Evolutionary conservation across 306 rosid genomes (phyloP), one percentile per base, ranked within the genome.

Genomic region (Vicia sativa): DNA sequence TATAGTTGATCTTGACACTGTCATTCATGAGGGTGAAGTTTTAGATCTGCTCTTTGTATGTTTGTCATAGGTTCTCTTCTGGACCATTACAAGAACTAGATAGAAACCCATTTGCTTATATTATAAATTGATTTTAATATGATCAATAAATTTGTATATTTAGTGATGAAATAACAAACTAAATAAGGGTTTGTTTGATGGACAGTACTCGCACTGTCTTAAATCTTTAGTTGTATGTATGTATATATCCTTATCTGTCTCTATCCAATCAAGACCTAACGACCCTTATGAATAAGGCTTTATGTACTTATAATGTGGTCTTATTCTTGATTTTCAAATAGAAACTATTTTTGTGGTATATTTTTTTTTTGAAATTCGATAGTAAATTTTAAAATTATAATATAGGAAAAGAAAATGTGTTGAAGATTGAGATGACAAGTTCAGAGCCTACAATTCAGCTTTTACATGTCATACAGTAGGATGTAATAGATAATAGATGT

Each of bases 1-100:
- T 14, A 58, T 49, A 3, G 37, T 52, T 57, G 67, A 60, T 71
- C 9, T 61, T 57, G 80, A 38, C 60, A 59, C 34, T n/a, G 44
- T 66, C 54, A 60, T 75, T 73, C n/a, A 23, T 11, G 28, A 41
- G 35, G 43, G 28, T 67, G 9, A 26, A 53, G 60, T 13, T 60
- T 59, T 11, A 58, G 3, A 50, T 70, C 38, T 70, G 11, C 9
- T 35, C 4, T 4, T 48, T 48, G 52, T 38, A 23, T 67, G 16
- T 69, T 23, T 64, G 34, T 53, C 2, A 4, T 25, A 43, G 43
- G 34, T 68, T 60, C 67, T 48, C 15, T 46, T 46, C n/a, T 38
- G 42, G 50, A 44, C 50, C 8, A 12, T 53, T 52, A 18, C 56
- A 15, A 18, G 57, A 50, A 50, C 28, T 50, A 19, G 57, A 50